phyloP scores from a whole-genome alignment of 345 rosid species.

The Sisymbrium altissimum region DNA sequence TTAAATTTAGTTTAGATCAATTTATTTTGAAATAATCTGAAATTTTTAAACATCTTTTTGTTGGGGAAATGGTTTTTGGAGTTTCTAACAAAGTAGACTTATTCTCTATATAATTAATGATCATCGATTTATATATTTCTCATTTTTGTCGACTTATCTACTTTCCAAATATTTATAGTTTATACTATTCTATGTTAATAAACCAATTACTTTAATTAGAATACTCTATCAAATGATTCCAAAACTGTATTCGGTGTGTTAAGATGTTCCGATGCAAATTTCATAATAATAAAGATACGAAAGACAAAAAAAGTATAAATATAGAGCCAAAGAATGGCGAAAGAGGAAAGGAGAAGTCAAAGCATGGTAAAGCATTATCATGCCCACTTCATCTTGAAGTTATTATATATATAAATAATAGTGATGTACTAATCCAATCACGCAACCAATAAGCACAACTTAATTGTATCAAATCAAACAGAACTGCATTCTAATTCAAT shows the following conservation, averaged over 20 bases:
- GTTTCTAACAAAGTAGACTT: not conserved
- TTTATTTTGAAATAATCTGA: too few species aligned
- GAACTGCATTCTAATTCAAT: not conserved
- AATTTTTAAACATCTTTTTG: too few species aligned
- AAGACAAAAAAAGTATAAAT: not conserved
- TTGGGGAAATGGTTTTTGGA: not conserved
- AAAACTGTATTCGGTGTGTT: constrained; percentile 8
- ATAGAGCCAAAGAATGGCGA: not conserved
- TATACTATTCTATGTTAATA: not conserved
- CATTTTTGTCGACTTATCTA: not conserved
- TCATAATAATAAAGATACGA: not conserved
- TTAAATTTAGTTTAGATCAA: too few species aligned
- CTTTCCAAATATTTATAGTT: not conserved
- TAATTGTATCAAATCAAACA: constrained; percentile 14
- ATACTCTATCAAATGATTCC: constrained; percentile 3
- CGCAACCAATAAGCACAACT: not conserved
- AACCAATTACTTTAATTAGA: not conserved
- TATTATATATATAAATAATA: not conserved
- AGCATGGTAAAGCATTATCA: not conserved
- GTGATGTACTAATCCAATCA: not conserved
- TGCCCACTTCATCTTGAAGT: not conserved
- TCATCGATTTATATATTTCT: not conserved
- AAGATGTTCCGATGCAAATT: not conserved
- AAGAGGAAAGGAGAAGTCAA: constrained; percentile 22
- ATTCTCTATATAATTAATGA: too few species aligned